phyloP scores from a whole-genome alignment of 129 eudicot genomes.

The Flaveria brownii region DNA sequence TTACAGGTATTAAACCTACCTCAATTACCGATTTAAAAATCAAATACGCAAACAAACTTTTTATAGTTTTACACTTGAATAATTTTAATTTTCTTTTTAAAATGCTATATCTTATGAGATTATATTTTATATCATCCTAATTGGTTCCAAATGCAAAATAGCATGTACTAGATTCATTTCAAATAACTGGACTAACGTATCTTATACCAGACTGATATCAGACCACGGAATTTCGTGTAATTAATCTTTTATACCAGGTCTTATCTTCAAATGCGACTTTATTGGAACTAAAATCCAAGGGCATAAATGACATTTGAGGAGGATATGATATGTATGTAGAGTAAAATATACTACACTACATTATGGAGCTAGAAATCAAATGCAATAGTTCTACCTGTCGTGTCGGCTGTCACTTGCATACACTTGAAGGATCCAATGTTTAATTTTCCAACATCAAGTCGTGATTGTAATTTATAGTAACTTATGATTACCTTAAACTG shows the following conservation, averaged over 20 bases:
- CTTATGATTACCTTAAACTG: not conserved
- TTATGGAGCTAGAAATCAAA: slow-evolving; percentile 21
- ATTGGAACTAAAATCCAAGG: slow-evolving; percentile 17
- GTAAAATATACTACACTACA: slow-evolving; percentile 38
- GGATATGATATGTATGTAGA: slow-evolving; percentile 23
- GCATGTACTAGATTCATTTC: too few relatives aligned
- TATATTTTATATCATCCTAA: too few relatives aligned
- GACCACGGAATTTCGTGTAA: too few relatives aligned
- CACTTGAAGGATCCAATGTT: slow-evolving; percentile 33
- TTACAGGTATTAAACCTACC: not conserved
- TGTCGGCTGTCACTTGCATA: slow-evolving; percentile 22
- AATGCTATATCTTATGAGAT: too few relatives aligned
- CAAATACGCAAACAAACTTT: too few relatives aligned
- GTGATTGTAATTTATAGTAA: not conserved
- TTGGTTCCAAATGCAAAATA: too few relatives aligned
- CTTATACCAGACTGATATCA: too few relatives aligned
- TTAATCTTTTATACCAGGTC: not conserved
- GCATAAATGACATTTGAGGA: slow-evolving; percentile 27
- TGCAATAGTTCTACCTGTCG: slow-evolving; percentile 12
- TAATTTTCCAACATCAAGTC: not conserved
- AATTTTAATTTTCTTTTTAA: too few relatives aligned
- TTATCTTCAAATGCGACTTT: not conserved
- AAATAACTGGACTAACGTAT: too few relatives aligned
- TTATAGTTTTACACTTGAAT: too few relatives aligned
- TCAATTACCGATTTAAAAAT: not conserved